Percentiles rank a stretch among this genome's conserved stretches.
Evolutionary conservation across 257 asterid genomes (phyloP).

Genomic region (Echites panduratus): DNA sequence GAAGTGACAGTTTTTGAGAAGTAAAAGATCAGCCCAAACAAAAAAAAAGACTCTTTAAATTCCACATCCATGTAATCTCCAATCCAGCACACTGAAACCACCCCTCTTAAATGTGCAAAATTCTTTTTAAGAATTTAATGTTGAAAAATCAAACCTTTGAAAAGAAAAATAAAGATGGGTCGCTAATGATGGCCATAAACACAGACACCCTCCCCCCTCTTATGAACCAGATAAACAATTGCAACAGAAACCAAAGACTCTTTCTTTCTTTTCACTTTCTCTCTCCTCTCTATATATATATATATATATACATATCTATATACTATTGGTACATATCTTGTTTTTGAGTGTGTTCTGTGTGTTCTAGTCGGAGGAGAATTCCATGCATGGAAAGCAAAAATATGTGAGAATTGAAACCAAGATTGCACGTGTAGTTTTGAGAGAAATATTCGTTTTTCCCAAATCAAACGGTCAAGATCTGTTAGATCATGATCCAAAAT

Average conservation of each 20-base stretch:
- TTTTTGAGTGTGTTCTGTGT: conserved; percentile 19
- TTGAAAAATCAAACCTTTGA: conserved; percentile 33
- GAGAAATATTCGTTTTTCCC: conserved; percentile 32
- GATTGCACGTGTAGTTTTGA: conserved; percentile 48
- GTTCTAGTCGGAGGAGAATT: conserved; percentile 54
- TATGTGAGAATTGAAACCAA: not conserved
- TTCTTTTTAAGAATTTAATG: conserved; percentile 11
- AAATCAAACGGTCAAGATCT: conserved; percentile 36
- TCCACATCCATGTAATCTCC: conserved; percentile 37
- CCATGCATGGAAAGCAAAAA: conserved; percentile 77
- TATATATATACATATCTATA: no score
- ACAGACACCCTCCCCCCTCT: conserved; percentile 17
- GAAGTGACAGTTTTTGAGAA: conserved; percentile 53
- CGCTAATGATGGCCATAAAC: conserved; percentile 45
- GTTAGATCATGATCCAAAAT: conserved; percentile 23
- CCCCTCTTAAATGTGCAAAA: conserved; percentile 29
- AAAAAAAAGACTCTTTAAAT: conserved; percentile 26
- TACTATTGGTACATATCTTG: not conserved
- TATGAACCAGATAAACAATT: conserved; percentile 29
- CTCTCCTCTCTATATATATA: conserved; percentile 30
- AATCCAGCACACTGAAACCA: conserved; percentile 14
- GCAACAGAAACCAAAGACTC: conserved; percentile 55
- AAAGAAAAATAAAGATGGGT: conserved; percentile 25
- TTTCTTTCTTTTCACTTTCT: conserved; percentile 40
- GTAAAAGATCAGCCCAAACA: conserved; percentile 19